Conservation (phyloP, 1,284 basidiomycete species). For the Anthracocystis walkeri region DNA sequence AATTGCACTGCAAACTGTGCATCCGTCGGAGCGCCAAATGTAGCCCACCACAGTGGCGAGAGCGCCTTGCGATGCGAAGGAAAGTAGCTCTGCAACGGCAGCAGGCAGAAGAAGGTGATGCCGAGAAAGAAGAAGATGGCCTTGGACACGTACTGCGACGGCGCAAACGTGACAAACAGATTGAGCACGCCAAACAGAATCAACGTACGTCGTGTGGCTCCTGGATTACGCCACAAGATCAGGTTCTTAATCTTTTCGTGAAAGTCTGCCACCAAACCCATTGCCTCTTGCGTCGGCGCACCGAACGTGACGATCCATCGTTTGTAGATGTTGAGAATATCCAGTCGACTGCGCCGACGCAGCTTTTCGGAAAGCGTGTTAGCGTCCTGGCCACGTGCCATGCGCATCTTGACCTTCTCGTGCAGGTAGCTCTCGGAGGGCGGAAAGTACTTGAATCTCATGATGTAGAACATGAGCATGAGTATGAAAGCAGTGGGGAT, state of each 20-base stretch:
- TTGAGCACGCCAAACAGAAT: constrained; percentile 53
- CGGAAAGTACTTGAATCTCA: constrained; percentile 68
- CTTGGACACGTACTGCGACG: constrained; percentile 60
- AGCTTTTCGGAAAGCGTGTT: constrained; percentile 65
- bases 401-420: constrained; percentile 63
- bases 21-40: constrained; percentile 67
- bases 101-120: constrained; percentile 62
- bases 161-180: constrained; percentile 57
- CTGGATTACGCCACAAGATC: constrained; percentile 66
- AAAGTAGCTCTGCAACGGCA: constrained; percentile 67
- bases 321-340: constrained; percentile 67
- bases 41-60: constrained; percentile 67
- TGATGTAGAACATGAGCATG: constrained; percentile 62
- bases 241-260: constrained; percentile 69
- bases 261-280: constrained; percentile 65
- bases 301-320: constrained; percentile 63
- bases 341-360: constrained; percentile 62
- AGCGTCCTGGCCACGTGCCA: constrained; percentile 66
- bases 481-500: constrained; percentile 67
- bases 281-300: constrained; percentile 53
- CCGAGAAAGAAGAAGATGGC: constrained; percentile 59
- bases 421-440: constrained; percentile 66
- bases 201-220: constrained; percentile 58
- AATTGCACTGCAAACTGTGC: constrained; percentile 67
- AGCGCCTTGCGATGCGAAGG: constrained; percentile 67